Percentiles rank a stretch among this genome's conserved stretches.
phyloP scores from a whole-genome alignment of 306 rosid species.

The Chamaecrista fasciculata region DNA sequence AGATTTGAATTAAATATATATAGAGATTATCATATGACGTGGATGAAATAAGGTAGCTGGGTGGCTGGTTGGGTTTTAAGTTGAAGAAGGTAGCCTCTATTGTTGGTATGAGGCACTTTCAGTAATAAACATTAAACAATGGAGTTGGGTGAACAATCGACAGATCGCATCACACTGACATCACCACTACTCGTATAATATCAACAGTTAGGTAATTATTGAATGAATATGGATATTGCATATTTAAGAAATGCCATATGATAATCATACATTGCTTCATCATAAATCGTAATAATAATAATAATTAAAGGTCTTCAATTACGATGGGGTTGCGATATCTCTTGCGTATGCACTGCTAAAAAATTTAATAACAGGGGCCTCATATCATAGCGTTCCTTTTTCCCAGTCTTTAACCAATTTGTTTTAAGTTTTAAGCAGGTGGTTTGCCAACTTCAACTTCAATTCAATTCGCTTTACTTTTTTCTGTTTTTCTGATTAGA shows the following conservation, averaged over 20 bases:
- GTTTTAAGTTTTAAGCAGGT: neutral
- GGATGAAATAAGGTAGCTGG: constrained; percentile 27
- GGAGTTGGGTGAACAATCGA: neutral
- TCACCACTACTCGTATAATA: neutral
- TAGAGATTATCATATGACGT: neutral
- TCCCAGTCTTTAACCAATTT: neutral
- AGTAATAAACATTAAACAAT: neutral
- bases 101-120: too few relatives aligned
- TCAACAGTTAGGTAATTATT: neutral
- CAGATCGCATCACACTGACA: neutral
- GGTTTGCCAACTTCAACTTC: neutral
- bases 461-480: too few relatives aligned
- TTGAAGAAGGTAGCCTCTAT: too few relatives aligned
- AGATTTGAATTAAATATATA: too few relatives aligned
- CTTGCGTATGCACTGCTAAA: neutral
- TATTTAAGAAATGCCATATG: neutral
- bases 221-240: neutral
- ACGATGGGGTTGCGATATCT: neutral
- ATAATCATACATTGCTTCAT: neutral
- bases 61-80: too few relatives aligned
- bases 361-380: too few relatives aligned
- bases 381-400: too few relatives aligned
- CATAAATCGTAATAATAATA: neutral
- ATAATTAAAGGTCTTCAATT: neutral
- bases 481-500: too few relatives aligned